Conservation (phyloP, 2,329 filamentous ascomycete genomes). For the Monilinia polystroma region DNA sequence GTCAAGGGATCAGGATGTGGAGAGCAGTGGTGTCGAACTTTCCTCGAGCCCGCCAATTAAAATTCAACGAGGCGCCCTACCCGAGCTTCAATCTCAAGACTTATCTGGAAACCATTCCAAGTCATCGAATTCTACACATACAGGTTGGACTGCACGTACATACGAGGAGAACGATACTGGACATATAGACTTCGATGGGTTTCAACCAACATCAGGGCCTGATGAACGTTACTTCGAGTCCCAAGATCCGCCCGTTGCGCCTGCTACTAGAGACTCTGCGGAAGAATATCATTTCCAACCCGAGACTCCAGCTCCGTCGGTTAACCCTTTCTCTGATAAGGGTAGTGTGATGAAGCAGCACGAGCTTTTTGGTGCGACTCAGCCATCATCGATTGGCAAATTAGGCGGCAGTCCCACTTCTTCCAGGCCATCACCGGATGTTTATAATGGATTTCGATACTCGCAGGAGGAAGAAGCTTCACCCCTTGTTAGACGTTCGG, state of each 20-base stretch:
- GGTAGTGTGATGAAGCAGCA: slow-evolving; percentile 36
- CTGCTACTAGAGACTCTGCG: background rate
- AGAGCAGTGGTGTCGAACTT: slow-evolving; percentile 12
- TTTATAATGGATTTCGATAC: slow-evolving; percentile 32
- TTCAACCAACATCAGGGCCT: slow-evolving; percentile 13
- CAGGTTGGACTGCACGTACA: slow-evolving; percentile 35
- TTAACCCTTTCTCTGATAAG: slow-evolving; percentile 38
- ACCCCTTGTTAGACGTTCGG: slow-evolving; percentile 28
- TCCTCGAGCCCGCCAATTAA: background rate
- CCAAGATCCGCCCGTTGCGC: slow-evolving; percentile 29
- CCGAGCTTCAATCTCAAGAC: background rate
- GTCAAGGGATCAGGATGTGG: slow-evolving; percentile 14
- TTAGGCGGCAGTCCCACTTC: slow-evolving; percentile 34
- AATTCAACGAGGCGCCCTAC: background rate
- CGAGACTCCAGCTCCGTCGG: slow-evolving; percentile 35
- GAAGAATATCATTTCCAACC: slow-evolving; percentile 29
- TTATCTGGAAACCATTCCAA: slow-evolving; percentile 14
- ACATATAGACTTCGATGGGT: slow-evolving; percentile 31
- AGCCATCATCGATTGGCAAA: slow-evolving; percentile 36
- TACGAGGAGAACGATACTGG: slow-evolving; percentile 36
- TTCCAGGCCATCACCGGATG: slow-evolving; percentile 38
- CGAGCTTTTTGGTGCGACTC: slow-evolving; percentile 39
- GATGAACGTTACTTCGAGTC: slow-evolving; percentile 25
- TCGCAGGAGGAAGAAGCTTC: slow-evolving; percentile 31
- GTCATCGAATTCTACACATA: slow-evolving; percentile 28